phyloP scores from a whole-genome alignment of 805 yeast species.

The Pichia californica region DNA sequence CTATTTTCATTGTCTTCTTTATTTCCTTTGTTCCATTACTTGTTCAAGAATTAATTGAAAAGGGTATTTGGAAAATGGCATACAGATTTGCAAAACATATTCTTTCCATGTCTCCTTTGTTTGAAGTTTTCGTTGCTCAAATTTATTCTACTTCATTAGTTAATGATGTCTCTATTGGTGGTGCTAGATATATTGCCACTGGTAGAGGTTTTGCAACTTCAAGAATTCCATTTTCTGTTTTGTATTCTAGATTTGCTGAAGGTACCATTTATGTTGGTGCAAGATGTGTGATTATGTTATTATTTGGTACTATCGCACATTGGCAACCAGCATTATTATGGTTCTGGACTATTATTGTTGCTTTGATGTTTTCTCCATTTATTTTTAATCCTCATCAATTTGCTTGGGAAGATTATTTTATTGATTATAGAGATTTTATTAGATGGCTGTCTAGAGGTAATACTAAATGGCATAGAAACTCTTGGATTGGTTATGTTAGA shows the following conservation, averaged over 20 bases:
- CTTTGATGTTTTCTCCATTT: slow-evolving; percentile 88
- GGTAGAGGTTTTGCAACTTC: slow-evolving; percentile 85
- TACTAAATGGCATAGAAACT: slow-evolving; percentile 81
- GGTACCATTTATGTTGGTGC: slow-evolving; percentile 83
- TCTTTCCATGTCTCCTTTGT: slow-evolving; percentile 67
- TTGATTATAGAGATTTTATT: slow-evolving; percentile 91
- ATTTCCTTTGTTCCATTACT: slow-evolving; percentile 74
- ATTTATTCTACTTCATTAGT: slow-evolving; percentile 66
- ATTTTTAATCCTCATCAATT: slow-evolving; percentile 97
- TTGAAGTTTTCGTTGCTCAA: slow-evolving; percentile 79
- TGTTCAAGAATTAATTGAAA: slow-evolving; percentile 74
- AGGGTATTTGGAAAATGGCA: slow-evolving; percentile 72
- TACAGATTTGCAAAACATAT: slow-evolving; percentile 66
- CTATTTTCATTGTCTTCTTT: slow-evolving; percentile 77
- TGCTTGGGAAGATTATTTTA: slow-evolving; percentile 91
- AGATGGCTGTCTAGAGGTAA: slow-evolving; percentile 91
- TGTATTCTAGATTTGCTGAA: slow-evolving; percentile 74
- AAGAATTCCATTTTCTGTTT: slow-evolving; percentile 67
- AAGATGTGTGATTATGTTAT: slow-evolving; percentile 63
- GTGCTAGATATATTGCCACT: slow-evolving; percentile 81
- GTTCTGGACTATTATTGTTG: slow-evolving; percentile 93
- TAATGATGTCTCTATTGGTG: slow-evolving; percentile 73
- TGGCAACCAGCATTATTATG: slow-evolving; percentile 94
- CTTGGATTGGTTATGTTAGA: slow-evolving; percentile 82
- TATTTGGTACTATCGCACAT: slow-evolving; percentile 67